Evolutionary conservation across 1,139 yeast species (phyloP).

Genomic region (Kodamaea fungicola): DNA sequence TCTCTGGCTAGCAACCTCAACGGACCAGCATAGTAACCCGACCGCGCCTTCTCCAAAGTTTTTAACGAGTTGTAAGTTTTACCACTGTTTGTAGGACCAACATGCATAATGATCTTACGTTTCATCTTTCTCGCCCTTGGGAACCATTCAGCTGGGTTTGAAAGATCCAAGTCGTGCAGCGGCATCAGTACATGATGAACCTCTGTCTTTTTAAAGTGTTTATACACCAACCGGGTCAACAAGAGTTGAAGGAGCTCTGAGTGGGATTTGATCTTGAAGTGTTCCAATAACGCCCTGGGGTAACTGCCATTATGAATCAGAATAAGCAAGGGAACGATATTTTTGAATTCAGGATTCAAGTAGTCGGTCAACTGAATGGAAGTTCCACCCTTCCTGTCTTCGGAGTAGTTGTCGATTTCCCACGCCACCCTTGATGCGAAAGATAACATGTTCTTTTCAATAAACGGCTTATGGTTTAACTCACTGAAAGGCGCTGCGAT

Average conservation of each 20-base stretch:
- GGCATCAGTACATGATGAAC: too few species aligned
- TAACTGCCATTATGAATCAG: neutral
- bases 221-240: slow-evolving; percentile 23
- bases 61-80: slow-evolving; percentile 83
- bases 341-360: neutral
- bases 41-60: slow-evolving; percentile 58
- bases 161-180: slow-evolving; percentile 39
- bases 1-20: slow-evolving; percentile 86
- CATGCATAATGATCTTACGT: slow-evolving; percentile 80
- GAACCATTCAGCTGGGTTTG: slow-evolving; percentile 82
- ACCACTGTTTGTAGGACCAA: slow-evolving; percentile 98
- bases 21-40: slow-evolving; percentile 97
- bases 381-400: too few species aligned
- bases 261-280: slow-evolving; percentile 16
- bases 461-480: too few species aligned
- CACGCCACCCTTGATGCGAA: too few species aligned
- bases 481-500: too few species aligned
- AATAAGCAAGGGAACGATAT: neutral
- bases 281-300: slow-evolving; percentile 6
- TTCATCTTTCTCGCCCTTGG: slow-evolving; percentile 82
- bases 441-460: too few species aligned
- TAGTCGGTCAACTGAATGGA: neutral
- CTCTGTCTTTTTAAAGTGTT: slow-evolving; percentile 11
- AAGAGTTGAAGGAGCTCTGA: slow-evolving; percentile 19
- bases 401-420: too few species aligned